Evolutionary conservation across 1,139 yeast species (phyloP), one percentile per base, ranked within the genome.

Genomic region (Nadsonia starkeyi-henricii): DNA sequence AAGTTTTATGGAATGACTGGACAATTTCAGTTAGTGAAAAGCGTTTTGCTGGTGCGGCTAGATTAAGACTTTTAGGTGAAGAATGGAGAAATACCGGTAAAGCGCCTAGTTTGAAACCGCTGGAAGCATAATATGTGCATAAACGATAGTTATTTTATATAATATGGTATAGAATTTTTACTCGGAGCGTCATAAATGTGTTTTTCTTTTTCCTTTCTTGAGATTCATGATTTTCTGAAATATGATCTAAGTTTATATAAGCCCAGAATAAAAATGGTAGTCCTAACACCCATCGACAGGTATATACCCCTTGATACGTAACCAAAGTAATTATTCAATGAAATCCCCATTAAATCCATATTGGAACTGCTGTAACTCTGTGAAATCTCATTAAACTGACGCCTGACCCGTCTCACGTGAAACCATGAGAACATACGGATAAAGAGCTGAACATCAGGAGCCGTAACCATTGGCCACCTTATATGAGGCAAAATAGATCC

Each of bases 21-120:
- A 73, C 85, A 0, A 54, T 60, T 13, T 56, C 68, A 2, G 77
- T 74, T 1, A 66, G 69, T 1, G 78, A 73, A 8, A 68, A 67
- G 51, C 74, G 72, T 52, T 78, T 64, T 54, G 84, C 94, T 2
- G 86, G 91, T 4, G 93, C 94, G 2, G 84, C 85, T 8, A 74
- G 96, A 50, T 67, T 89, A 50, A 66, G 75, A 47, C 73, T 88
- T 12, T 63, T 86, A 28, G 89, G 89, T 2, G 95, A 88, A 55
- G 95, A 85, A 46, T 85, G 89, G 81, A 56, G 63, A 18, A 65
- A 64, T 0, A 78, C 79, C 1, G 64, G 55, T 7, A 60, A 81
- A 15, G 39, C 39, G 17, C 39, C 39, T 13, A 15, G 39, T 8
- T 33, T 33, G 17, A 33, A 33, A 15, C 39, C 39, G 12, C 17